Evolutionary conservation across 1,139 yeast genomes (phyloP), one percentile per base, ranked within the genome.

Genomic region (Cylindricascospora bacillispora): DNA sequence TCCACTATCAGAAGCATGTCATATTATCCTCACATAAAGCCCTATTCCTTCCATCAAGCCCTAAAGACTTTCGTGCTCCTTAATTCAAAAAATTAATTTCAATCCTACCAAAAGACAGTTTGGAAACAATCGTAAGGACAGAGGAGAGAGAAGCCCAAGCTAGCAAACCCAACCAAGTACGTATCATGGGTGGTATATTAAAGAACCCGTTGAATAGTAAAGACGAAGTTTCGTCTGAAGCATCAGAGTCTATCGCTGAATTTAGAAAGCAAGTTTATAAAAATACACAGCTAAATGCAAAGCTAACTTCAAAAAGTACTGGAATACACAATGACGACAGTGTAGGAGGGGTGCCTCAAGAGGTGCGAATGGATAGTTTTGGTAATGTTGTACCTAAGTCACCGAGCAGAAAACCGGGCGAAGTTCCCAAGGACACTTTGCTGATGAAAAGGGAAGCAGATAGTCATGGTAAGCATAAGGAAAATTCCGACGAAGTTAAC

Each of bases 201-300:
- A 60, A 60, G 45, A 60, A 60, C 34, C 55, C 59, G 20, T 31
- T 51, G 27, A 24, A 22, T 13, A 35, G 48, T 4, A 41, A 44
- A 15, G 45, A 45, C 4, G 44, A 45, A 17, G 30, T 38, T 13
- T 33, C 31, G 11, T 27, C 30, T 5, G 40, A 42, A 12, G 40
- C 41, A 11, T 40, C 38, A 15, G 59, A 56, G 29, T 45, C 75
- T 25, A 67, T 72, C 59, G 49, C 52, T 22, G 62, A 54, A 32
- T 60, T 60, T 39, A 53, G 73, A 37, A 52, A 64, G 34, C 59
- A 63, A 39, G 73, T 67, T 6, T 56, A 61, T 35, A 62, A 58
- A 39, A 67, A 67, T 44, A 67, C 73, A 0, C 56, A 56, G 35
- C 43, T 63, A 32, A 67, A 67, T 42, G 64, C 72, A 1, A 44